A percentile compares a stretch with the other conserved stretches of the same genome.
These are phyloP conservation scores for Colletotrichum sp. DNA, from an alignment of 2,329 filamentous ascomycete species.

Conservation along the genomic window DNA sequence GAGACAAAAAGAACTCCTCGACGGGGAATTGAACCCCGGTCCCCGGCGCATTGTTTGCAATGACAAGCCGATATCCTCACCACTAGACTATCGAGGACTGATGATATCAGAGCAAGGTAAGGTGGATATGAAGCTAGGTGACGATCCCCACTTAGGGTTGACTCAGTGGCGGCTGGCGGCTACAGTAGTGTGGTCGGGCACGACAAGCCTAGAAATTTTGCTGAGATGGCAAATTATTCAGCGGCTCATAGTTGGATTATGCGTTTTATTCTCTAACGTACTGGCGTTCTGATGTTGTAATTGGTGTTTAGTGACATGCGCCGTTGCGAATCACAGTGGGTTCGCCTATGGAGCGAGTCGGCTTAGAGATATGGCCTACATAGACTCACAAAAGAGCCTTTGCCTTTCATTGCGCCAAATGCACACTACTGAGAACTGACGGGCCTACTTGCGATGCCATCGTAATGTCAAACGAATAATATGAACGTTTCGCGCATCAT, in stretches of 20 bases:
- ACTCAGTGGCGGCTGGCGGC: background rate
- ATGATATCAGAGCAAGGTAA: accelerated
- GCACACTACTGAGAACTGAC: background rate
- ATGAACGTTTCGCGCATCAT: background rate
- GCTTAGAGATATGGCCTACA: background rate
- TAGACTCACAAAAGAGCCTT: background rate
- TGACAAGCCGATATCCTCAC: constrained; percentile 16
- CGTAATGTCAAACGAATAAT: background rate
- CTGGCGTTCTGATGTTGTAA: background rate
- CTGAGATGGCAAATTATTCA: background rate
- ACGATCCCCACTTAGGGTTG: background rate
- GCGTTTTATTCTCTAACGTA: background rate
- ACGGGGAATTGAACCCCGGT: background rate
- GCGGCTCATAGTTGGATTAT: background rate
- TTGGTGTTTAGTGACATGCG: background rate
- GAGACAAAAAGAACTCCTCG: background rate
- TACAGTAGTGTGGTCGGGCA: background rate
- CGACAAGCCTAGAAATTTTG: background rate
- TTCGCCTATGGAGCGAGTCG: background rate
- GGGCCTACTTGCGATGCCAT: background rate
- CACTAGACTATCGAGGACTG: constrained; percentile 4
- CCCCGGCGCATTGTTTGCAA: background rate
- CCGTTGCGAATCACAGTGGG: background rate
- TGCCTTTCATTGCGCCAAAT: background rate
- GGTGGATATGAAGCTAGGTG: background rate